Base-by-base conservation (phyloP, 306 rosid genomes). In the Trifolium subterraneum region DNA sequence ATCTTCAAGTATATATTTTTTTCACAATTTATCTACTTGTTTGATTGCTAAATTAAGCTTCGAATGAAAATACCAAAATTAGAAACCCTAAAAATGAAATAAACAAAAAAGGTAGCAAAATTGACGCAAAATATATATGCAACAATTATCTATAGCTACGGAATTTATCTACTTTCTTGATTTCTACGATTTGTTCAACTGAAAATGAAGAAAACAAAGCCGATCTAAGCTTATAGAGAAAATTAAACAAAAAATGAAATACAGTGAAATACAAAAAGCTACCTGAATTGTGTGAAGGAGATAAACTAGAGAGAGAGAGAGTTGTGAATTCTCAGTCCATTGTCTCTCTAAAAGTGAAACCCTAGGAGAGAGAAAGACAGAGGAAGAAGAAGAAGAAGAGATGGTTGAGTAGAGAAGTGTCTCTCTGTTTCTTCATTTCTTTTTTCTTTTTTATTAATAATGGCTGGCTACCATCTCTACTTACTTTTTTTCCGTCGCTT, bases 171-270 rank as follows among this genome's bases (percentile, higher is more conserved):
- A 29, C 6, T 4, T 29, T 29, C n/a, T 29, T 29, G 33, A 15
- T 66, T 54, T 45, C 38, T 7, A 64, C 11, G 35, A 64, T 41
- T 54, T 14, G 9, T n/a, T 18, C 8, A 25, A 48, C 27, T 1
- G 27, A 45, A 65, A 39, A 60, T 10, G n/a, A 18, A 63, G 59
- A 42, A 63, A 64, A 63, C 38, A 63, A 64, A 64, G 52, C 71
- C 59, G 81, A 81, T 81, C 84, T 76, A 65, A 55, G 60, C 18
- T n/a, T 6, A 44, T 16, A 33, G 9, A 70, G 23, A 47, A 81
- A 72, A 75, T 2, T 12, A 14, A 75, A 52, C 4, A 15, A 5
- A 39, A 3, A 7, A 64, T 5, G 14, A n/a, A 16, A 14, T 39
- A 25, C 51, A 61, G 55, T 5, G 18, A 3, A 12, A 22, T 1